These are phyloP conservation scores for Schizophyllum amplum DNA, from an alignment of 1,284 basidiomycete species.

Conservation along the genomic window DNA sequence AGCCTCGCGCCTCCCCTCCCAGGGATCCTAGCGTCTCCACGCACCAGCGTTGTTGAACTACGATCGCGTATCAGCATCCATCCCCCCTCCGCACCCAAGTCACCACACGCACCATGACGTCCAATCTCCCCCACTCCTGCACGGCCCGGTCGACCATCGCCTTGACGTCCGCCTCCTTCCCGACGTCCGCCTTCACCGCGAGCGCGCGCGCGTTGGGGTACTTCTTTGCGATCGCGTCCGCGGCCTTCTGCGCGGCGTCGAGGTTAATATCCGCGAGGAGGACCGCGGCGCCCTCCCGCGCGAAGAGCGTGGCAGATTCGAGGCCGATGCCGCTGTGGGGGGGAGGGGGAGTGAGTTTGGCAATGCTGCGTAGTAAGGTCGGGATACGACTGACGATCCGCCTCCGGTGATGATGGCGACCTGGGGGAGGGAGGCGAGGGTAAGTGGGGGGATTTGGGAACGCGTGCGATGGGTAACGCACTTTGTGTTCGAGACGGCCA, in stretches of 20 bases:
- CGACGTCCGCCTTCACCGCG: constrained; percentile 78
- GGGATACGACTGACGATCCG: constrained; percentile 59
- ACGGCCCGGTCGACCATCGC: constrained; percentile 75
- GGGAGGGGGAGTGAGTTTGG: background rate
- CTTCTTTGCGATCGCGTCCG: constrained; percentile 54
- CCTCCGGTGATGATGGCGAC: constrained; percentile 79
- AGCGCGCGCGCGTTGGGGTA: constrained; percentile 69
- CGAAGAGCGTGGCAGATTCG: constrained; percentile 89
- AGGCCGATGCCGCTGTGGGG: constrained; percentile 80
- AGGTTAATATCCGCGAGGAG: constrained; percentile 85
- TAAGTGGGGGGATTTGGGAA: background rate
- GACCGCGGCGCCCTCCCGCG: constrained; percentile 84
- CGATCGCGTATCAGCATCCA: background rate
- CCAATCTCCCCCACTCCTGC: constrained; percentile 80
- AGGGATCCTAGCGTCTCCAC: constrained; percentile 6
- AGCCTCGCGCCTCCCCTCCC: background rate
- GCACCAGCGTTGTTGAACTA: constrained; percentile 87
- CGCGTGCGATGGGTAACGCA: constrained; percentile 16
- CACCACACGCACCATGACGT: constrained; percentile 68
- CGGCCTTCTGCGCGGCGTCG: constrained; percentile 65
- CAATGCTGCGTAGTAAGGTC: constrained; percentile 2
- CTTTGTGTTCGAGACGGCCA: constrained; percentile 67
- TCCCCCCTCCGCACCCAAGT: background rate
- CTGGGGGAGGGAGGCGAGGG: constrained; percentile 27
- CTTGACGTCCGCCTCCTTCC: constrained; percentile 83